Conservation (phyloP, 1,284 basidiomycete genomes). For the Papiliotrema terrestris region DNA sequence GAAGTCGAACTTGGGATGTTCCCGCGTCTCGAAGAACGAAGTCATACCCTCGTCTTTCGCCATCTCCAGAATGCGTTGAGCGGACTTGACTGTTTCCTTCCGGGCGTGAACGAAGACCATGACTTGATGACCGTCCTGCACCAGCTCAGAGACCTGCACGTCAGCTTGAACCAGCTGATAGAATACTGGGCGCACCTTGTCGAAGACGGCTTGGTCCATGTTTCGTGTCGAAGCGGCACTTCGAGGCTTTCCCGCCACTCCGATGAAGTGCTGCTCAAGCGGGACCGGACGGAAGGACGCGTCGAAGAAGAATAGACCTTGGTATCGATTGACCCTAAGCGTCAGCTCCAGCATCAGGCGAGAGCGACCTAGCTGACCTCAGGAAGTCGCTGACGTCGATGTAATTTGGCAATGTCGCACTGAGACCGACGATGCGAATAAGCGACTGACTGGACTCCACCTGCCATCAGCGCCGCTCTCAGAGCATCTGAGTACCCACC, state of each 20-base stretch:
- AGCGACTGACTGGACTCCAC: slow-evolving; percentile 95
- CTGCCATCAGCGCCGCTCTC: slow-evolving; percentile 51
- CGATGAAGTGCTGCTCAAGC: slow-evolving; percentile 95
- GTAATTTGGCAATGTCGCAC: slow-evolving; percentile 96
- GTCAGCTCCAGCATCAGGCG: background rate
- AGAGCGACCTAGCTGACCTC: slow-evolving; percentile 54
- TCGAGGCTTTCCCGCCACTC: slow-evolving; percentile 86
- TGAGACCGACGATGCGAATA: slow-evolving; percentile 97
- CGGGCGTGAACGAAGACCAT: slow-evolving; percentile 99
- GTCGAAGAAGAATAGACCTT: slow-evolving; percentile 98
- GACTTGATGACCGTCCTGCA: slow-evolving; percentile 88
- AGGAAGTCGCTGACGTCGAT: slow-evolving; percentile 95
- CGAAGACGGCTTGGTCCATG: slow-evolving; percentile 83
- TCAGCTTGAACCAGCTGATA: background rate
- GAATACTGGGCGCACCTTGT: slow-evolving; percentile 57
- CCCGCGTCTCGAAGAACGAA: slow-evolving; percentile 75
- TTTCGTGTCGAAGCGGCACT: slow-evolving; percentile 74
- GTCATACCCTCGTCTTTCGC: slow-evolving; percentile 67
- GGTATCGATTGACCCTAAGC: slow-evolving; percentile 77
- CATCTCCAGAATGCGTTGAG: slow-evolving; percentile 77
- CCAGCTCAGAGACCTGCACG: slow-evolving; percentile 66
- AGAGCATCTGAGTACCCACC: slow-evolving; percentile 50
- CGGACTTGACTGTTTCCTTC: slow-evolving; percentile 96
- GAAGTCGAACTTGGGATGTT: slow-evolving; percentile 69
- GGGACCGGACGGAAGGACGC: slow-evolving; percentile 96